Evolutionary conservation across 768 basidiomycete species (phyloP), one percentile per base, ranked within the genome.

Genomic region (Lentinula aciculospora): DNA sequence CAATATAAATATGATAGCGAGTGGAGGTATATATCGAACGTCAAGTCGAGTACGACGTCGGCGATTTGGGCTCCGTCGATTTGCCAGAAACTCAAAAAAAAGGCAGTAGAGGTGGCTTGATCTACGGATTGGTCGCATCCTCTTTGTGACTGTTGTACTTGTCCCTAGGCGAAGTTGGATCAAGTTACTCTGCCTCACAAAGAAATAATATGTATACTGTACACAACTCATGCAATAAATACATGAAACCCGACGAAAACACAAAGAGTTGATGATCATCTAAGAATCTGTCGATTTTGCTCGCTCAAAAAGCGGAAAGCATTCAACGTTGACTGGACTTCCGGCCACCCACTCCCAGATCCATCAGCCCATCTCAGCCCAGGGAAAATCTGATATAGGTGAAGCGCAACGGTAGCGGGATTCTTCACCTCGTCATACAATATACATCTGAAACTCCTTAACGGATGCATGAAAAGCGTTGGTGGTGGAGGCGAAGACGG

Each of bases 331-430:
- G 32, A 25, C 36, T 53, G 51, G 10, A 53, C 51, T 25, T 53
- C 51, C 23, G 19, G 17, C 51, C 51, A 53, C 25, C 51, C 23
- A 17, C 23, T 39, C 36, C 51, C 51, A 25, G 32, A 19, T 0
- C 51, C 51, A 36, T 53, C 51, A 21, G 51, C 51, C 51, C 51
- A 53, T 21, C 25, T 37, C 2, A 53, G 34, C 2, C 51, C 51
- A 25, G 51, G 51, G 25, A 53, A 53, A 13, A 53, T 53, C 37
- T 53, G 51, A 39, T 53, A 53, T 5, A 53, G 23, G 25, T 53
- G 51, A 2, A 53, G 27, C 19, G 51, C 51, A 39, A 53, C 36
- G 15, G 39, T 23, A 53, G 36, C 51, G 12, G 51, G 51, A 27
- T n/a, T 34, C 27, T 39, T 36, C 34, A 53, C 51, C 8, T 53